phyloP scores from a whole-genome alignment of 345 rosid species.

The Eucalyptus pauciflora region DNA sequence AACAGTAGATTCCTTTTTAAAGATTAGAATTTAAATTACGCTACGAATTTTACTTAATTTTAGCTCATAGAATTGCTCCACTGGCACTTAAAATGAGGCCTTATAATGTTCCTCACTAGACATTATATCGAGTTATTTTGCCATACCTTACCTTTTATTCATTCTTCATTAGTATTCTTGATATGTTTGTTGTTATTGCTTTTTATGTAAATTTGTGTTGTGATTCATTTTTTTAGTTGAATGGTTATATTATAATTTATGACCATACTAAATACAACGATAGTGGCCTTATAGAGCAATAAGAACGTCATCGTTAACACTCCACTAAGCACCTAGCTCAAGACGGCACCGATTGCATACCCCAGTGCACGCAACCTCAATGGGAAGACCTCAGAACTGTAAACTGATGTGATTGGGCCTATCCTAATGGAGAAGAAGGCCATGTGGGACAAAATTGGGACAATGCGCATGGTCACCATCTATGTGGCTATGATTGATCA shows the following conservation, averaged over 20 bases:
- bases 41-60: no score
- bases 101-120: not conserved
- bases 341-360: not conserved
- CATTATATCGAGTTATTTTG: not conserved
- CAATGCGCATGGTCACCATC: no score
- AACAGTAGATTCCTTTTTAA: not conserved
- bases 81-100: not conserved
- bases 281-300: no score
- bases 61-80: not conserved
- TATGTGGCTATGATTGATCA: no score
- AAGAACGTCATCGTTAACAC: not conserved
- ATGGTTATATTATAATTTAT: not conserved
- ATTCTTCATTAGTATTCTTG: no score
- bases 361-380: accelerated
- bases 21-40: no score
- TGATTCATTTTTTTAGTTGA: not conserved
- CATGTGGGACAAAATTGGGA: no score
- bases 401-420: accelerated
- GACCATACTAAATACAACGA: not conserved
- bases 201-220: not conserved
- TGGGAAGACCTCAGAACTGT: accelerated
- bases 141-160: not conserved
- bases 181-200: not conserved
- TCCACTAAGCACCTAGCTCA: not conserved
- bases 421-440: no score